These are phyloP conservation scores for Trypanosoma mega DNA, from an alignment of 208 protist species.

Conservation along the genomic window DNA sequence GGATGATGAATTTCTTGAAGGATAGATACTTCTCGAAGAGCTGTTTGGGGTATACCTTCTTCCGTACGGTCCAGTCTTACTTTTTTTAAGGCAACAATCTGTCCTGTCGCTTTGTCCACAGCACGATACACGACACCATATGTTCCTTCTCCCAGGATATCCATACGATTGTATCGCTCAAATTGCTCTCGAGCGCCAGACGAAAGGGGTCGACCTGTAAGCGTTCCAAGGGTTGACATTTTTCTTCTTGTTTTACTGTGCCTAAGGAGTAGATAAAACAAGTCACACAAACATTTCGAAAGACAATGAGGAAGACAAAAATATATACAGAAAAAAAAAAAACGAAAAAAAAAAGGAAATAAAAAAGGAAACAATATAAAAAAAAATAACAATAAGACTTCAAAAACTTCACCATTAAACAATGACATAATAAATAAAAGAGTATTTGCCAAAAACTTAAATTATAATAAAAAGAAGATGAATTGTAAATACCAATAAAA, in stretches of 20 bases:
- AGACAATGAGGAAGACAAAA: conserved; percentile 8
- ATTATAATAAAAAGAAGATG: conserved; percentile 20
- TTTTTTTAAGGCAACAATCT: conserved; percentile 97
- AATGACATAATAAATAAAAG: too few species aligned
- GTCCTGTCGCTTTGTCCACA: conserved; percentile 72
- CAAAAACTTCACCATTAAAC: too few species aligned
- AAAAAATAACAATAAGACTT: too few species aligned
- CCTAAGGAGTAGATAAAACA: conserved; percentile 9
- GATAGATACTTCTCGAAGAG: conserved; percentile 97
- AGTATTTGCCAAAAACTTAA: too few species aligned
- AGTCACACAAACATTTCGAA: not conserved
- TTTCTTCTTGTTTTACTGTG: conserved; percentile 9
- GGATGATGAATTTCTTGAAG: conserved; percentile 97
- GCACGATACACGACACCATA: conserved; percentile 93
- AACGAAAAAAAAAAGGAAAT: conserved; percentile 13
- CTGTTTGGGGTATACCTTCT: conserved; percentile 97
- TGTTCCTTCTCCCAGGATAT: conserved; percentile 91
- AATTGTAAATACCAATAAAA: not conserved
- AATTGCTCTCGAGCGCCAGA: conserved; percentile 51
- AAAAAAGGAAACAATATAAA: not conserved
- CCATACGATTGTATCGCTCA: conserved; percentile 86
- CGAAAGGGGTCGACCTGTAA: conserved; percentile 34
- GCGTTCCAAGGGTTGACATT: conserved; percentile 49
- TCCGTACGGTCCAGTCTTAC: conserved; percentile 96
- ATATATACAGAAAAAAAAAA: conserved; percentile 20